Evolutionary conservation across 495 filamentous ascomycete genomes (phyloP), one percentile per base, ranked within the genome.

Genomic region (Margaritispora aquatica): DNA sequence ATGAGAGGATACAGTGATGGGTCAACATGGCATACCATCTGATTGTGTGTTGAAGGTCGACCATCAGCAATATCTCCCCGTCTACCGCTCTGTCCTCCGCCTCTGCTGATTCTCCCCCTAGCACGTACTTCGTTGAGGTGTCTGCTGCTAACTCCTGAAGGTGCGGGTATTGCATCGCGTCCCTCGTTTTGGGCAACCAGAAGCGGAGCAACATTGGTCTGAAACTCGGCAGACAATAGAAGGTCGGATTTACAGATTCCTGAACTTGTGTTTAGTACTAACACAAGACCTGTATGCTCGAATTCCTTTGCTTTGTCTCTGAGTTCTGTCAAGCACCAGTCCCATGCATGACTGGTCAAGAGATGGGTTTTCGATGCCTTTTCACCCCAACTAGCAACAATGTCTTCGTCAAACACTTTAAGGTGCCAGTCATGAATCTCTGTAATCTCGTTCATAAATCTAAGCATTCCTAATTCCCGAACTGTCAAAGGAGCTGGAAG

Each of bases 351-450:
- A 5, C 36, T 36, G 24, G 19, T 54, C 20, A 53, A 44, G 9
- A 55, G 5, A 54, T 49, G 57, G 36, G 56, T 38, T 7, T 48
- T 58, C 20, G 64, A 60, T 26, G 70, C 68, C 49, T 77, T 71
- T 13, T 61, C 21, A 20, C 67, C 62, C 71, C 71, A 75, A 8
- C 54, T 61, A 17, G 65, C 62, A 11, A 74, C 62, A 29, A 71
- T 74, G 3, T 55, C 36, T 3, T 78, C 71, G 58, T 84, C 71
- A 36, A 78, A 80, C 57, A 84, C 74, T 58, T 83, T 80, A n/a
- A 67, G 65, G 54, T 80, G 73, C 82, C 78, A 85, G 24, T 74
- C 70, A 7, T 71, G 70, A 56, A 78, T 79, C 63, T 74, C 69
- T 5, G 70, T 74, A 26, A 74, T 58, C 20, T 65, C 21, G 24